Conservation (phyloP, 106 monocot genomes). For the Dendrobium huoshanense region DNA sequence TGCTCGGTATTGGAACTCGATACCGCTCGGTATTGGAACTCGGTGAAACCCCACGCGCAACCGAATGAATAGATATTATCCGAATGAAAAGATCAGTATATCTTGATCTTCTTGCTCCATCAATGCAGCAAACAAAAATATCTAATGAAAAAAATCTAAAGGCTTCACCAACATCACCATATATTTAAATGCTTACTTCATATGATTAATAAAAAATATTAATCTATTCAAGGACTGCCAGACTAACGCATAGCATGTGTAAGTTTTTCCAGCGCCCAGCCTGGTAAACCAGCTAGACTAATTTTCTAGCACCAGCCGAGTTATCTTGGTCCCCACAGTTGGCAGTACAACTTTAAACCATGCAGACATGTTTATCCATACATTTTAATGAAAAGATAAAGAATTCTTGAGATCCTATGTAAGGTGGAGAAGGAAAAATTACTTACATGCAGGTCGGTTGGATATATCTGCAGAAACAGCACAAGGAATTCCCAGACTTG, state of each 20-base stretch:
- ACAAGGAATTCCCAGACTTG: constrained; percentile 87
- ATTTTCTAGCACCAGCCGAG: background rate
- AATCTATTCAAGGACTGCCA: background rate
- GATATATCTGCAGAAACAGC: constrained; percentile 92
- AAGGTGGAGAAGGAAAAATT: background rate
- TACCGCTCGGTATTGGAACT: no score
- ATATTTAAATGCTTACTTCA: background rate
- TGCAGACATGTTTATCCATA: background rate
- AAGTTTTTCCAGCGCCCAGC: background rate
- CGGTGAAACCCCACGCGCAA: no score
- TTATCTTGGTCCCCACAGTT: background rate
- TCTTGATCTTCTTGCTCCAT: background rate
- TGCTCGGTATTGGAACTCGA: no score
- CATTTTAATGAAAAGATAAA: background rate
- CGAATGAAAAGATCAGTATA: no score
- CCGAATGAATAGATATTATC: no score
- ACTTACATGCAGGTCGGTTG: constrained; percentile 85
- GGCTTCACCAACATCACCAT: background rate
- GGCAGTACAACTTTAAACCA: background rate
- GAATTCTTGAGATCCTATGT: background rate
- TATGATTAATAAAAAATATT: background rate
- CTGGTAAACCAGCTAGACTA: background rate
- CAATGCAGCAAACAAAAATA: background rate
- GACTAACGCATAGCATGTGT: background rate
- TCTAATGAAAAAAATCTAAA: background rate